These are phyloP conservation scores for Hyaloscypha bicolor DNA, from an alignment of 495 filamentous ascomycete genomes.

Conservation along the genomic window DNA sequence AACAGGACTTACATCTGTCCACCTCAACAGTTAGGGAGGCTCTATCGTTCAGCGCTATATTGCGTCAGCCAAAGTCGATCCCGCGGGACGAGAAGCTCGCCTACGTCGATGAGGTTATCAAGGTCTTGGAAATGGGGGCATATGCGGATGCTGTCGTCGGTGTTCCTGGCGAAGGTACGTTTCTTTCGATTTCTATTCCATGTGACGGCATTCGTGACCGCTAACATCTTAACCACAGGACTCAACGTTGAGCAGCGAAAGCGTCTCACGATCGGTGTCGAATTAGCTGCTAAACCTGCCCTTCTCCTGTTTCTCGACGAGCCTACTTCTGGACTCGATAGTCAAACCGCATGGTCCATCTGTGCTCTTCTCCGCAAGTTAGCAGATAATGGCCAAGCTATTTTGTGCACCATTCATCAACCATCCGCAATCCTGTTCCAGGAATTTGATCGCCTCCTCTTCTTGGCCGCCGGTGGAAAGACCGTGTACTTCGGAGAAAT, in stretches of 20 bases:
- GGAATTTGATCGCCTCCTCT: conserved; percentile 78
- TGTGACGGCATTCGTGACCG: neutral
- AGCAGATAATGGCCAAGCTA: conserved; percentile 81
- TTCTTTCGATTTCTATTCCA: neutral
- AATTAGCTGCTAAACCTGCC: conserved; percentile 84
- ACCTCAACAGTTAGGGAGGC: conserved; percentile 50
- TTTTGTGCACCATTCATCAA: conserved; percentile 92
- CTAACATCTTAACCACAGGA: conserved; percentile 39
- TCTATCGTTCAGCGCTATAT: conserved; percentile 46
- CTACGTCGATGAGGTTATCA: conserved; percentile 60
- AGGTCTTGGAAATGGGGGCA: conserved; percentile 72
- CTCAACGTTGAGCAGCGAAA: conserved; percentile 85
- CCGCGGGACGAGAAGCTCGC: conserved; percentile 53
- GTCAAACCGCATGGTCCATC: conserved; percentile 85
- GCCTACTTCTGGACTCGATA: conserved; percentile 44
- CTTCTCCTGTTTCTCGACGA: conserved; percentile 92
- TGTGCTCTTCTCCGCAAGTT: conserved; percentile 75
- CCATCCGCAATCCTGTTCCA: conserved; percentile 86
- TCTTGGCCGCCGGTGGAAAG: conserved; percentile 65
- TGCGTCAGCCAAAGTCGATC: conserved; percentile 43
- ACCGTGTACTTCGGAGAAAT: conserved; percentile 81
- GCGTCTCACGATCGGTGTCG: conserved; percentile 85
- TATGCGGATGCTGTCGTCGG: conserved; percentile 83
- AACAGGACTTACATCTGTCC: conserved; percentile 76
- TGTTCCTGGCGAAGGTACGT: conserved; percentile 59